Evolutionary conservation across 257 asterid species (phyloP), one percentile per base, ranked within the genome.

Genomic region (Nicotiana undulata): DNA sequence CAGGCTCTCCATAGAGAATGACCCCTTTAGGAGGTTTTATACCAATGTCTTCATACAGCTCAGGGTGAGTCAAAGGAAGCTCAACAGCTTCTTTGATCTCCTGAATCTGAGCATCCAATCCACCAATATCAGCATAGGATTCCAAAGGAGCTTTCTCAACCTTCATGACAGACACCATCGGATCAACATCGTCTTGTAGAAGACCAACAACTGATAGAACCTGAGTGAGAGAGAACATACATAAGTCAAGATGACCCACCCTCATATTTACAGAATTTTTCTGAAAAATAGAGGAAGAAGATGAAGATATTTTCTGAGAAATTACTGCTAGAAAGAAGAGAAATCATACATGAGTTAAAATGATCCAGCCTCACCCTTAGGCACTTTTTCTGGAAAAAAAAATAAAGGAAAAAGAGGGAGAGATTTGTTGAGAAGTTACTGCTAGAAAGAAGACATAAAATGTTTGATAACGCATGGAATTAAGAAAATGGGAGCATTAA

Each of bases 161-260:
- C 86, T 94, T 94, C 98, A 93, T 94, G n/a, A 94, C 98, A 13
- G 98, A 94, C 44, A 94, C 98, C 98, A 93, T 92, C 68, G 98
- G 98, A 63, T 94, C 98, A 11, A 93, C 98, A 4, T 93, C 98
- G 83, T 94, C 98, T 85, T 94, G 98, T 61, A 94, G 97, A 84
- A 94, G 92, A 75, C 98, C 98, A 72, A 93, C 97, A 77, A 94
- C 98, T 76, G 98, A 94, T 68, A 93, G 97, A 74, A 94, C 98
- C 98, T 94, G 91, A 80, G 87, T 3, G 4, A n/a, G 44, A 18
- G 6, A n/a, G 44, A 18, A 24, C 4, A 63, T 40, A 20, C 58
- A 40, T 6, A 70, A 40, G 77, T 70, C 56, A 40, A 44, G 11
- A 70, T 37, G 58, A 44, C 1, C 34, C 59, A 44, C 34, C 7